Percentiles rank a stretch among this genome's conserved stretches.
These are phyloP conservation scores for Naganishia sp. DNA, from an alignment of 1,284 basidiomycete species.

Conservation along the genomic window DNA sequence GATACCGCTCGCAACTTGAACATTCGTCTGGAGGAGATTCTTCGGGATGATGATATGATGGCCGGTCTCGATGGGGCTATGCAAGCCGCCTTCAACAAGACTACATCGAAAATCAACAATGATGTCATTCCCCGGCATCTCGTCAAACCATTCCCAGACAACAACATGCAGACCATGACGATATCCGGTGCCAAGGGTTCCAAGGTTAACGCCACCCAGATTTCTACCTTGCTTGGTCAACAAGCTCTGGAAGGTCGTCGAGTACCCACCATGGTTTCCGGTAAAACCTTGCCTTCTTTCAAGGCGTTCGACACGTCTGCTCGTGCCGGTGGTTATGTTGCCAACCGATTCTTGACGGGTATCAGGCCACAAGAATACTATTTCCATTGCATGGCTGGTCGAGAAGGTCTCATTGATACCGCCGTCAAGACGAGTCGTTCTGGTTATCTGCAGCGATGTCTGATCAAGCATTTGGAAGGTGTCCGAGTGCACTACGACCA, in stretches of 20 bases:
- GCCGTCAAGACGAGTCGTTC: conserved; percentile 99
- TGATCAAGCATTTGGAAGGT: conserved; percentile 98
- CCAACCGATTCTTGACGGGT: conserved; percentile 98
- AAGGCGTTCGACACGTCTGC: conserved; percentile 95
- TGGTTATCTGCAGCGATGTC: conserved; percentile 94
- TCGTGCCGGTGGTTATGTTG: conserved; percentile 97
- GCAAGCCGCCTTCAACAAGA: conserved; percentile 84
- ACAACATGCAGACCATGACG: conserved; percentile 99
- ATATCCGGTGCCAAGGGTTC: conserved; percentile 98
- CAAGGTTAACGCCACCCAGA: conserved; percentile 95
- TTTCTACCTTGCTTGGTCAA: conserved; percentile 94
- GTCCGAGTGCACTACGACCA: conserved; percentile 96
- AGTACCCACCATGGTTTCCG: conserved; percentile 98
- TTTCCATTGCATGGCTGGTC: conserved; percentile 99
- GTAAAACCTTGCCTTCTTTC: conserved; percentile 97
- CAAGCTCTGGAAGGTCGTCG: conserved; percentile 98
- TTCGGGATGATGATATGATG: conserved; percentile 97
- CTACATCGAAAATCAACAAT: conserved; percentile 84
- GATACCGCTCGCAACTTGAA: conserved; percentile 58
- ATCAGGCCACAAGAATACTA: conserved; percentile 99
- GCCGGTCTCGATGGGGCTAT: conserved; percentile 90
- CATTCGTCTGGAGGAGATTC: conserved; percentile 77
- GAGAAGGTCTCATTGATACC: conserved; percentile 98
- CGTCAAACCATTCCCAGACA: conserved; percentile 90
- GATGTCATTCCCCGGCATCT: conserved; percentile 87